Conservation (phyloP, 1,284 basidiomycete genomes). For the Sporisorium exsertum region DNA sequence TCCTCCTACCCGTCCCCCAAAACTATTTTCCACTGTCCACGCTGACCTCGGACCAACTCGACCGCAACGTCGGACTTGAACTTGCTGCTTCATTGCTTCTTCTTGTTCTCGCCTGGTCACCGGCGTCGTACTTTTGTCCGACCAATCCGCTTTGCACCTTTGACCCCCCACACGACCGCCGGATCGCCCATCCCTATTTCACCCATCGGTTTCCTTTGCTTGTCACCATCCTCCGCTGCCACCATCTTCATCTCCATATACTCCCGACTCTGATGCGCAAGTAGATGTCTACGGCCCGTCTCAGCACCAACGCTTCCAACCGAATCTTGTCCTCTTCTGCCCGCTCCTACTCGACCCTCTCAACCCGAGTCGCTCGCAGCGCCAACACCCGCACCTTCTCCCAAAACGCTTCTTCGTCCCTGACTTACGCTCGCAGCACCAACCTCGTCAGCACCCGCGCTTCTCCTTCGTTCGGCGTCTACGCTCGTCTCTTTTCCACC, state of each 20-base stretch:
- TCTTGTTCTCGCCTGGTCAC: slow-evolving; percentile 2
- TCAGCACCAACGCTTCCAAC: slow-evolving; percentile 37
- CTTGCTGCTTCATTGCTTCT: not conserved
- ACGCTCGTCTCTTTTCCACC: slow-evolving; percentile 34
- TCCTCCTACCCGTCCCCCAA: not conserved
- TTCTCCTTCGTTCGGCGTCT: slow-evolving; percentile 12
- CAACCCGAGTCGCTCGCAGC: slow-evolving; percentile 43
- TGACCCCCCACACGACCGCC: slow-evolving; percentile 25
- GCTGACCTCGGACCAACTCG: slow-evolving; percentile 6
- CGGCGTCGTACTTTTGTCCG: not conserved
- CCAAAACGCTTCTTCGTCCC: slow-evolving; percentile 16
- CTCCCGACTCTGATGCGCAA: not conserved
- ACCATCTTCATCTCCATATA: slow-evolving; percentile 1
- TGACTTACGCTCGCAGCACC: slow-evolving; percentile 20
- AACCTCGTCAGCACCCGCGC: slow-evolving; percentile 2
- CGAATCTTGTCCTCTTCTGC: slow-evolving; percentile 28
- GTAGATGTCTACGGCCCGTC: slow-evolving; percentile 51
- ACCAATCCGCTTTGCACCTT: slow-evolving; percentile 32
- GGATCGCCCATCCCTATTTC: slow-evolving; percentile 9
- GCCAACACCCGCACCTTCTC: slow-evolving; percentile 15
- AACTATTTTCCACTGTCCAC: slow-evolving; percentile 2
- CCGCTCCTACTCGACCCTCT: slow-evolving; percentile 38
- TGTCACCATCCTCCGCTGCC: not conserved
- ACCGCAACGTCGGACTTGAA: not conserved
- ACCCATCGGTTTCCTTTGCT: slow-evolving; percentile 1